A percentile compares a stretch with the other conserved stretches of the same genome.
These are phyloP conservation scores for Vicia faba DNA, from an alignment of 306 rosid genomes.

Conservation along the genomic window DNA sequence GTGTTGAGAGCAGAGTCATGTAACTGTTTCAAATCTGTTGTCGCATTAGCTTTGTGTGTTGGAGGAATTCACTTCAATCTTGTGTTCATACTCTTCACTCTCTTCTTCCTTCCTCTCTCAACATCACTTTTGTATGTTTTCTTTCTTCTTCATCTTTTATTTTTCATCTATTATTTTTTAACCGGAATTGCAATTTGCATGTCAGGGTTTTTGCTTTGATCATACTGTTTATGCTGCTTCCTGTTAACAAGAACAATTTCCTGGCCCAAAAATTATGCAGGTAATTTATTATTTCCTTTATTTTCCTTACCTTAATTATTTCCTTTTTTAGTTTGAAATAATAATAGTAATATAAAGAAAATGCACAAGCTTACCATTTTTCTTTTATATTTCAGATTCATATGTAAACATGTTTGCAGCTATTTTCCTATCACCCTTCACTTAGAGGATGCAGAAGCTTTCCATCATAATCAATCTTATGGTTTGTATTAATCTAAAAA, in stretches of 20 bases:
- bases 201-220: conserved; percentile 63
- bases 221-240: conserved; percentile 48
- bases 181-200: not conserved
- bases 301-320: not conserved
- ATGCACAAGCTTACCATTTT: not conserved
- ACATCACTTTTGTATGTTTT: conserved; percentile 50
- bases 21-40: conserved; percentile 27
- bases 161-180: not conserved
- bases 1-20: conserved; percentile 41
- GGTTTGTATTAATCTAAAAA: conserved; percentile 45
- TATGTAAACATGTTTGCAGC: conserved; percentile 60
- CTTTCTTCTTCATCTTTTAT: not conserved
- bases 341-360: not conserved
- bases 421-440: conserved; percentile 77
- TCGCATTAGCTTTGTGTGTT: conserved; percentile 58
- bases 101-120: conserved; percentile 62
- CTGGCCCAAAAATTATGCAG: conserved; percentile 55
- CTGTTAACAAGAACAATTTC: conserved; percentile 53
- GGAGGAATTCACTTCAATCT: conserved; percentile 68
- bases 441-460: conserved; percentile 66
- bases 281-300: conserved; percentile 25
- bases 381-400: conserved; percentile 54
- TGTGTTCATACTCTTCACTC: conserved; percentile 46
- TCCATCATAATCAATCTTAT: conserved; percentile 66
- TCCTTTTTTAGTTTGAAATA: not conserved